Evolutionary conservation across 345 rosid species (phyloP).

Genomic region (Reutealis trisperma): DNA sequence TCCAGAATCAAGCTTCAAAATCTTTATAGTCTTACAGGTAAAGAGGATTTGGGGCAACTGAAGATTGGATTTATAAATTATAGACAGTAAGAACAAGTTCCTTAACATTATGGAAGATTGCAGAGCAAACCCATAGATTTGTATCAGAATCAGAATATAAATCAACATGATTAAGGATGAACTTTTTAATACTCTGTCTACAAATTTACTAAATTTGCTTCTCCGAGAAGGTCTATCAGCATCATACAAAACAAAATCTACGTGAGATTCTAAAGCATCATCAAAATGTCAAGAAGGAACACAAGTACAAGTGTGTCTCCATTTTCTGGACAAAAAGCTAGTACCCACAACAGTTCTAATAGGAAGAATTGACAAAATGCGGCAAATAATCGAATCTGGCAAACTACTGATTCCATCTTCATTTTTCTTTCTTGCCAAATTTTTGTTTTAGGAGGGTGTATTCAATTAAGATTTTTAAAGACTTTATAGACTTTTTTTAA

Average conservation of each 20-base stretch:
- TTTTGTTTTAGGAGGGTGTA: no score
- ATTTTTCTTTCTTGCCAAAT: no score
- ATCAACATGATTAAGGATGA: background rate
- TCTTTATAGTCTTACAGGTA: background rate
- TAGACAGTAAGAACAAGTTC: background rate
- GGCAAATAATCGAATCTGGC: background rate
- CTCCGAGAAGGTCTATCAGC: background rate
- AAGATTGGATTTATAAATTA: fast-evolving
- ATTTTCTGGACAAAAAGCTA: background rate
- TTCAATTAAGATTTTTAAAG: no score
- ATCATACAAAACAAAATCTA: no score
- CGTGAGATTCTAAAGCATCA: background rate
- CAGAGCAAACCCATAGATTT: background rate
- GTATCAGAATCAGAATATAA: background rate
- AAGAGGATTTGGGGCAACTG: background rate
- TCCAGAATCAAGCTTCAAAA: background rate
- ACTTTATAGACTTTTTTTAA: no score
- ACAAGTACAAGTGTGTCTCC: background rate
- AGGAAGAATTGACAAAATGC: background rate
- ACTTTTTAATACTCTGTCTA: background rate
- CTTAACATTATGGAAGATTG: background rate
- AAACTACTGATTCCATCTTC: background rate
- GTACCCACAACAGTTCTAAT: background rate
- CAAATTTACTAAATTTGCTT: background rate
- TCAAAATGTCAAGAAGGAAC: background rate